phyloP scores from a whole-genome alignment of 768 basidiomycete species.

The Mycena galopus region DNA sequence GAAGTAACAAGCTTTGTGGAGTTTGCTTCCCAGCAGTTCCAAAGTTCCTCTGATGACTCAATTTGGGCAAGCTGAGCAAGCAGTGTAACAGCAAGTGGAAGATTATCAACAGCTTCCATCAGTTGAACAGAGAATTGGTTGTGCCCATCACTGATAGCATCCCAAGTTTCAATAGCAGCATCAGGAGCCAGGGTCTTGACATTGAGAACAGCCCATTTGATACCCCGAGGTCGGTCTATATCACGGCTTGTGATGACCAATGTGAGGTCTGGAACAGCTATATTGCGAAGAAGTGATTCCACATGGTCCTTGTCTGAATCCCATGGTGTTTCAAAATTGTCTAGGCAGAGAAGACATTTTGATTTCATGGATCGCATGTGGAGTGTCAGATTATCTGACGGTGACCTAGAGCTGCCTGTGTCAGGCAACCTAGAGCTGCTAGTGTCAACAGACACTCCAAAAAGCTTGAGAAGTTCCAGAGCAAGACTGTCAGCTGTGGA shows the following conservation, averaged over 20 bases:
- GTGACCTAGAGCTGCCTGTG: slow-evolving; percentile 33
- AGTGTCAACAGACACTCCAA: not conserved
- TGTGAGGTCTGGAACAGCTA: slow-evolving; percentile 35
- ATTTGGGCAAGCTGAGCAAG: slow-evolving; percentile 48
- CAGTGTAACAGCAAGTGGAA: slow-evolving; percentile 52
- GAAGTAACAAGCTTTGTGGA: slow-evolving; percentile 43
- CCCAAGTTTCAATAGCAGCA: too few species aligned
- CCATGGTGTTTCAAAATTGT: too few species aligned
- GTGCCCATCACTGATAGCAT: slow-evolving; percentile 40
- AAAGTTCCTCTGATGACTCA: slow-evolving; percentile 45
- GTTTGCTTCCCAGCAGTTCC: slow-evolving; percentile 47
- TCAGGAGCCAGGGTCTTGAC: too few species aligned
- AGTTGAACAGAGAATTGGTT: slow-evolving; percentile 42
- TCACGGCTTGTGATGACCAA: slow-evolving; percentile 49
- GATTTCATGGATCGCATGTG: slow-evolving; percentile 24
- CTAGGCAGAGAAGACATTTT: slow-evolving; percentile 43
- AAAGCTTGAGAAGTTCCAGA: slow-evolving; percentile 34
- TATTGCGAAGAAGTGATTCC: slow-evolving; percentile 41
- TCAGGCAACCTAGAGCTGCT: too few species aligned
- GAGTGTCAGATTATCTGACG: slow-evolving; percentile 26
- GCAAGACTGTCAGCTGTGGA: slow-evolving; percentile 13
- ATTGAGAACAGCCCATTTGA: slow-evolving; percentile 44
- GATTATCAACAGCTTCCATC: slow-evolving; percentile 46
- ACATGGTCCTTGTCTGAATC: slow-evolving; percentile 43
- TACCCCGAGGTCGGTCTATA: slow-evolving; percentile 44